Conservation (phyloP, 192 early-diverging fungal species). For the Coemansia sp. region DNA sequence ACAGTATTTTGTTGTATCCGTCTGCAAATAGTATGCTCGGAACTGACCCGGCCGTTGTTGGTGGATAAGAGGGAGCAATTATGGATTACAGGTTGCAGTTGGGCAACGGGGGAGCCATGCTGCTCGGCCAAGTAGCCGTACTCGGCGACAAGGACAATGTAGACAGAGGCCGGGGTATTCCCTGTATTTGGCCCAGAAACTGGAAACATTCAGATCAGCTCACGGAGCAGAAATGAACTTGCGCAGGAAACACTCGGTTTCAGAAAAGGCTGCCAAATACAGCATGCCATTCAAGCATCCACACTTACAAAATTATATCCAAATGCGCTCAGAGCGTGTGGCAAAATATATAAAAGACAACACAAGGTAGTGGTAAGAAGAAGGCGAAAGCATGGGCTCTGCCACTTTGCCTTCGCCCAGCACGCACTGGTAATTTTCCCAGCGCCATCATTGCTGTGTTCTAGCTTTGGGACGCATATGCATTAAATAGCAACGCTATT, state of each 20-base stretch:
- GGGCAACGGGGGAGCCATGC: background rate
- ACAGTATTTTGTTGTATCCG: too few species aligned
- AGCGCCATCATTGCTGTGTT: constrained; percentile 2
- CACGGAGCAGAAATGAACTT: background rate
- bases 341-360: constrained; percentile 5
- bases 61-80: background rate
- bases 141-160: constrained; percentile 9
- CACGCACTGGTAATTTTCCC: constrained; percentile 3
- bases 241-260: background rate
- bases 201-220: background rate
- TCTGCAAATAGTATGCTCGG: background rate
- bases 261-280: background rate
- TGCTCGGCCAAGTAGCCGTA: background rate
- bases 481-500: background rate
- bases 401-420: background rate
- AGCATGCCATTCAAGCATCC: background rate
- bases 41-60: background rate
- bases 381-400: background rate
- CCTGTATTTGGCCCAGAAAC: background rate
- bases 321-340: background rate
- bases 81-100: background rate
- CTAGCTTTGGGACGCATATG: background rate
- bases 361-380: constrained; percentile 1
- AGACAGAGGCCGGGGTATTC: constrained; percentile 7
- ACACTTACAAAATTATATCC: background rate